Evolutionary conservation across 1,284 basidiomycete genomes (phyloP), one percentile per base, ranked within the genome.

Genomic region (Vanrija pseudolonga): DNA sequence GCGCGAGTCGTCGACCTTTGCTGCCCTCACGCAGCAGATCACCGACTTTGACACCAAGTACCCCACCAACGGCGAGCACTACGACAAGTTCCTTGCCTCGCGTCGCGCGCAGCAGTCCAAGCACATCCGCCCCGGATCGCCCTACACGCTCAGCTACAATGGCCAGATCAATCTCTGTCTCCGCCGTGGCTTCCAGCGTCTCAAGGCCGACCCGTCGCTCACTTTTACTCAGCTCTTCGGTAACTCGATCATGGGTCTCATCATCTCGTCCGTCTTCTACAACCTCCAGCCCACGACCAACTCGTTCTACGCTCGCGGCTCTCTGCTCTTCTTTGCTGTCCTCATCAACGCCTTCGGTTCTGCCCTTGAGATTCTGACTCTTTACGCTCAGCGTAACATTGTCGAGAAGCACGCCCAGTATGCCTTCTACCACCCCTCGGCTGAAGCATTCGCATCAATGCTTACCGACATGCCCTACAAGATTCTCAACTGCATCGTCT

Each of bases 381-480:
- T 78, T 4, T 80, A 79, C 63, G 71, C 77, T 17, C 79, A 79
- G 59, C 71, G 78, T 40, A 71, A 73, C 11, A 76, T 80, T 44
- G 72, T 80, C 45, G 75, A 76, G 57, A 77, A 77, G 51, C 76
- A 78, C 45, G 60, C 69, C 12, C 72, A 71, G 46, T 80, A 76
- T 56, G 78, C 77, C 43, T 77, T 80, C 66, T 71, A 77, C 49
- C 77, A 77, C 23, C 76, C 79, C 0, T 75, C 73, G 7, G 75
- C 77, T 26, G 79, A 80, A 56, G 76, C 77, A 3, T 66, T 73
- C 49, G 77, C 78, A 5, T 75, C 73, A 11, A 79, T 78, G 66
- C 60, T 79, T 17, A 72, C 72, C 55, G 80, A 81, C 59, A 60
- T 80, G 57, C 79, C 79, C 0, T 76, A 77, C 72, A 80, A 80